Percentiles rank a stretch among this genome's conserved stretches.
phyloP scores from a whole-genome alignment of 306 rosid genomes.

The Vigna mungo region DNA sequence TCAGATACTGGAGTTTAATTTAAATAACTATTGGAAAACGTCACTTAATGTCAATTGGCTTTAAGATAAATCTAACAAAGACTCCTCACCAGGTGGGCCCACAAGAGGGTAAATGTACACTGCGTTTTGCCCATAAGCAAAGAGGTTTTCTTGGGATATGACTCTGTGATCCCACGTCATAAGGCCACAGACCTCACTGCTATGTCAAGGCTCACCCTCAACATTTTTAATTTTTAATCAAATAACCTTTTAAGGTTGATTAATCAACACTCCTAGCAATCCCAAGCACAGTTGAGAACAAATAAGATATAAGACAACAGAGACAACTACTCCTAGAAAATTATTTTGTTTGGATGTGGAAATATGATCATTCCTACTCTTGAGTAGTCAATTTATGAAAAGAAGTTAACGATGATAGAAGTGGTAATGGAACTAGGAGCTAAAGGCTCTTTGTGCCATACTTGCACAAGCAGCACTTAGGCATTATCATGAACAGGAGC shows the following conservation, averaged over 20 bases:
- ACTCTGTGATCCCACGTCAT: neutral
- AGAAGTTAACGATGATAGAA: neutral
- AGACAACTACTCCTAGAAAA: neutral
- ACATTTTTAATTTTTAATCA: neutral
- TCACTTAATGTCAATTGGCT: neutral
- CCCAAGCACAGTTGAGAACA: neutral
- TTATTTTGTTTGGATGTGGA: neutral
- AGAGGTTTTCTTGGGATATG: neutral
- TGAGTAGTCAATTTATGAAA: constrained; percentile 5
- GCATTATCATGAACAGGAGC: constrained; percentile 7
- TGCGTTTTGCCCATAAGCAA: neutral
- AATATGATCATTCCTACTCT: neutral
- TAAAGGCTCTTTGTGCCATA: constrained; percentile 13
- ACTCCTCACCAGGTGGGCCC: neutral
- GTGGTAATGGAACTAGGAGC: neutral
- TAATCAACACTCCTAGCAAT: constrained; percentile 15
- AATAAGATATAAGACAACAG: constrained; percentile 7
- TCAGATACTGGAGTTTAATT: neutral
- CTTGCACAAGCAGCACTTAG: neutral
- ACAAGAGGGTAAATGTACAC: neutral
- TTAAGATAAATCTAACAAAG: neutral
- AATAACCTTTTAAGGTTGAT: neutral
- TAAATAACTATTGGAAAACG: neutral
- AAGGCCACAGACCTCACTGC: neutral
- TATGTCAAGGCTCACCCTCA: neutral